These are phyloP conservation scores for Chloris gayana DNA, from an alignment of 176 grass and related monocot genomes.

Conservation along the genomic window DNA sequence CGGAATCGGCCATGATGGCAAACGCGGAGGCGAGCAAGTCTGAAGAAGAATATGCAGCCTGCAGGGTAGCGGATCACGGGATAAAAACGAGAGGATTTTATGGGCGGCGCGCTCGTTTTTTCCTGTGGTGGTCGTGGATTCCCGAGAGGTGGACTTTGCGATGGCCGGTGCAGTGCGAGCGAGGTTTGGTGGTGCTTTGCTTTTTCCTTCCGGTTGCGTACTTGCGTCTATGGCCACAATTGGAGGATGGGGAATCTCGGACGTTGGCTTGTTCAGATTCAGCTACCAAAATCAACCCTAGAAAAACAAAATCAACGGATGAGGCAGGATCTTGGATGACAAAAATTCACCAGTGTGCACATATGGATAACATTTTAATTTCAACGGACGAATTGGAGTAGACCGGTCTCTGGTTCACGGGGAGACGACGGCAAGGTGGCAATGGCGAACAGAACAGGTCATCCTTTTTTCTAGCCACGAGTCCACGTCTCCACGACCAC, in stretches of 20 bases:
- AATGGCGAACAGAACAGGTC: too few relatives aligned
- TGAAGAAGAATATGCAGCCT: neutral
- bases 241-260: neutral
- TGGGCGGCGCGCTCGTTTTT: conserved; percentile 26
- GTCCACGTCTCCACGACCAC: too few relatives aligned
- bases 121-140: conserved; percentile 40
- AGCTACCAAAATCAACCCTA: neutral
- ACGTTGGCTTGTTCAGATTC: conserved; percentile 12
- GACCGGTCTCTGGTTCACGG: too few relatives aligned
- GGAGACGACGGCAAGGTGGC: too few relatives aligned
- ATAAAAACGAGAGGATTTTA: conserved; percentile 12
- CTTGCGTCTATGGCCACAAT: conserved; percentile 9
- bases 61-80: neutral
- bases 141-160: conserved; percentile 14
- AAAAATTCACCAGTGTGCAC: neutral
- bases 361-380: too few relatives aligned
- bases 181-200: neutral
- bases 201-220: conserved; percentile 1
- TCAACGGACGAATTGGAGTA: too few relatives aligned
- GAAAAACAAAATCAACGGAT: neutral
- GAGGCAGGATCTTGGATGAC: neutral
- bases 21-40: neutral
- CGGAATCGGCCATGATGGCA: conserved; percentile 58
- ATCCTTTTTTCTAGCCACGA: too few relatives aligned
- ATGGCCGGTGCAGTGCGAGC: conserved; percentile 14